A percentile compares a stretch with the other conserved stretches of the same genome.
These are phyloP conservation scores for Plasmodium vivax DNA, from an alignment of 169 alveolate genomes.

Conservation along the genomic window DNA sequence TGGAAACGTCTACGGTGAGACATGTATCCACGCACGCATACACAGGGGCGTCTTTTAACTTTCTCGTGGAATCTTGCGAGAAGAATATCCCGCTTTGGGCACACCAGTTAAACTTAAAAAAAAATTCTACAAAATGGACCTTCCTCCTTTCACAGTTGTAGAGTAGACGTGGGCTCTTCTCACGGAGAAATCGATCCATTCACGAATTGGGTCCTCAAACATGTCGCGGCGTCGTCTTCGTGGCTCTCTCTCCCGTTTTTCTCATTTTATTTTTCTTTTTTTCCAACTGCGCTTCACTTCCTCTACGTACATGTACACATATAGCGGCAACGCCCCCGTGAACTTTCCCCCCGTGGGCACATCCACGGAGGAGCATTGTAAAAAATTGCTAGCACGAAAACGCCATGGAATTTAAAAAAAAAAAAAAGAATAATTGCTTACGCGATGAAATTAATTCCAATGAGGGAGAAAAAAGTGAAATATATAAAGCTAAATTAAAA, in stretches of 20 bases:
- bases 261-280: background rate
- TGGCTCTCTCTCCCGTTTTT: background rate
- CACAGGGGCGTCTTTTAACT: background rate
- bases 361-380: background rate
- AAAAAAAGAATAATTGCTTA: background rate
- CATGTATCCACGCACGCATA: background rate
- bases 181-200: background rate
- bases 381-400: background rate
- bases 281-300: background rate
- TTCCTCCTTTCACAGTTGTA: background rate
- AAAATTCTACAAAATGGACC: background rate
- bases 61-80: background rate
- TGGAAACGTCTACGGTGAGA: background rate
- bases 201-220: background rate
- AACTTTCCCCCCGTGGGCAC: background rate
- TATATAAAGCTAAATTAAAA: slow-evolving; percentile 26
- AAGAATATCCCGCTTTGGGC: background rate
- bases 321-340: background rate
- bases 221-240: background rate
- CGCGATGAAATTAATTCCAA: background rate
- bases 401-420: background rate
- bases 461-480: background rate
- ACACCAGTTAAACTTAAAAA: background rate
- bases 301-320: slow-evolving; percentile 7
- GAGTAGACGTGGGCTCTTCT: background rate